phyloP scores from a whole-genome alignment of 805 yeast genomes.

The Yamadazyma paraphyllophila region DNA sequence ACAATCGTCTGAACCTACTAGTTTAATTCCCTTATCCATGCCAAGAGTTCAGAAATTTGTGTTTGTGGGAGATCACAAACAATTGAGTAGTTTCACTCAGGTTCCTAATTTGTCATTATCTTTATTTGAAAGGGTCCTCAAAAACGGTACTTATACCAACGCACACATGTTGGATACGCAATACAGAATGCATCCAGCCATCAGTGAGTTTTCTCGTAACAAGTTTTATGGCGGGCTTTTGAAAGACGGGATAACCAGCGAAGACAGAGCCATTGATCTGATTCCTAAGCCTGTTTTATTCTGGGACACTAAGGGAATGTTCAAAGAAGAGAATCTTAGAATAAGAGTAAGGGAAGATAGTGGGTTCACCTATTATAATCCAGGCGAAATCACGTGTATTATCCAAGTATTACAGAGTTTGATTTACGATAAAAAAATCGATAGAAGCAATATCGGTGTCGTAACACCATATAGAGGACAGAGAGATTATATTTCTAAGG shows the following conservation, averaged over 20 bases:
- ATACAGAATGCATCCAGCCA: constrained; percentile 65
- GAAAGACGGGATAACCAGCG: constrained; percentile 57
- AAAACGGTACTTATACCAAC: constrained; percentile 56
- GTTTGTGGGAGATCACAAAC: constrained; percentile 76
- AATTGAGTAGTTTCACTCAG: constrained; percentile 68
- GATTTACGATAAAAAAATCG: constrained; percentile 52
- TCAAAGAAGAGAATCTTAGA: constrained; percentile 48
- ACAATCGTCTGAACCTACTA: constrained; percentile 71
- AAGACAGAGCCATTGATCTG: constrained; percentile 45
- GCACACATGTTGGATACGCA: constrained; percentile 71
- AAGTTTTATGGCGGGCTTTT: constrained; percentile 50
- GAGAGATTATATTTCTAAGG: constrained; percentile 56
- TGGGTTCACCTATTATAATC: constrained; percentile 60
- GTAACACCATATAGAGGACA: constrained; percentile 80
- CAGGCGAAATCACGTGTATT: constrained; percentile 50
- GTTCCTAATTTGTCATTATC: constrained; percentile 66
- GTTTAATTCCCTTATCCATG: constrained; percentile 68
- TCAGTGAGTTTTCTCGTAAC: constrained; percentile 56
- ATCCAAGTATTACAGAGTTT: constrained; percentile 48
- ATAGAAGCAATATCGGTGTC: constrained; percentile 54
- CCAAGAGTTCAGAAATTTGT: constrained; percentile 65
- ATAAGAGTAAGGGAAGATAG: constrained; percentile 45
- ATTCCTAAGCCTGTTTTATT: constrained; percentile 55
- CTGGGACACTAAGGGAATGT: constrained; percentile 55
- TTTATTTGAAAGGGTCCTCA: constrained; percentile 62